Evolutionary conservation across 2,329 filamentous ascomycete genomes (phyloP).

Genomic region (Fusarium temperatum): DNA sequence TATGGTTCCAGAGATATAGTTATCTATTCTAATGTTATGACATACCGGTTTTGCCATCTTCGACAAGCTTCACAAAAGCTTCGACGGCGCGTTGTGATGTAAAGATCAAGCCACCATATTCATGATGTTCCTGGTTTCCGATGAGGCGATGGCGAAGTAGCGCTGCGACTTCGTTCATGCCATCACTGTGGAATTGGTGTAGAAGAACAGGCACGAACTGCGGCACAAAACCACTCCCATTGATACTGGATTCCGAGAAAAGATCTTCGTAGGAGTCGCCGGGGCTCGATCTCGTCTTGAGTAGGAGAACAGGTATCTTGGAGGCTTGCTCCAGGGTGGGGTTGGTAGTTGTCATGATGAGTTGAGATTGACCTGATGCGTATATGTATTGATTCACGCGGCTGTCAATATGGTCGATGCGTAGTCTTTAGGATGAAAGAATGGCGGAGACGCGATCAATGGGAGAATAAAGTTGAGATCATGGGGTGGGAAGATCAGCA

Average conservation of each 20-base stretch:
- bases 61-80: conserved; percentile 72
- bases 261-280: conserved; percentile 77
- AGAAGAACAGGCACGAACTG: conserved; percentile 80
- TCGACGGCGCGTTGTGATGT: conserved; percentile 87
- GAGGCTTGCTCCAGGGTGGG: conserved; percentile 21
- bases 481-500: conserved; percentile 29
- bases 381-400: background rate
- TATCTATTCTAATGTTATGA: background rate
- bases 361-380: background rate
- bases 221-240: conserved; percentile 63
- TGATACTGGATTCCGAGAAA: conserved; percentile 57
- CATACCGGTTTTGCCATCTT: conserved; percentile 56
- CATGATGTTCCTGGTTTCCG: conserved; percentile 45
- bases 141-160: conserved; percentile 59
- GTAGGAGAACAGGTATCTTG: conserved; percentile 67
- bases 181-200: conserved; percentile 71
- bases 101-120: conserved; percentile 82
- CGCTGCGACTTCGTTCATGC: conserved; percentile 61
- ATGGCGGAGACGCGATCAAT: background rate
- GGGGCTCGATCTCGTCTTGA: conserved; percentile 80
- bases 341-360: conserved; percentile 20
- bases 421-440: background rate
- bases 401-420: background rate
- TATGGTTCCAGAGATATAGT: background rate
- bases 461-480: conserved; percentile 14